A percentile compares a stretch with the other conserved stretches of the same genome.
phyloP scores from a whole-genome alignment of 1,284 basidiomycete species.

The Peniophora sp. region DNA sequence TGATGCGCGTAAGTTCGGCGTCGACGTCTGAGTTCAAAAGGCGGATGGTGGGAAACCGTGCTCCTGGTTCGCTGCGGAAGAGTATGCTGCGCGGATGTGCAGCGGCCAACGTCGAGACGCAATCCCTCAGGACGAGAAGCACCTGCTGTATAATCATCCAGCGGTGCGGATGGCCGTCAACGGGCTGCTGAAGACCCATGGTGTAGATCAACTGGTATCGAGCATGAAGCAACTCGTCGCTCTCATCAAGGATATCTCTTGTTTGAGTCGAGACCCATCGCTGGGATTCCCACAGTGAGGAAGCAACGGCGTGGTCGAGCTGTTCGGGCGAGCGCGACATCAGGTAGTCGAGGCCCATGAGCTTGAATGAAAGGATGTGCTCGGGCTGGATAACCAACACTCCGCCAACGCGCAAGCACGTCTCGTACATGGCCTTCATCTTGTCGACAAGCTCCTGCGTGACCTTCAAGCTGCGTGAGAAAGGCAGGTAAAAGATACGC shows the following conservation, averaged over 20 bases:
- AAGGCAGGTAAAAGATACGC: slow-evolving; percentile 41
- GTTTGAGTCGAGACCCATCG: slow-evolving; percentile 26
- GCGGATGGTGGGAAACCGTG: slow-evolving; percentile 10
- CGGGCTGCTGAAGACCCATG: slow-evolving; percentile 27
- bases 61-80: background rate
- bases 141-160: slow-evolving; percentile 38
- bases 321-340: background rate
- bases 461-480: slow-evolving; percentile 31
- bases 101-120: background rate
- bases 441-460: slow-evolving; percentile 11
- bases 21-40: slow-evolving; percentile 4
- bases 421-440: slow-evolving; percentile 23
- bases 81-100: slow-evolving; percentile 9
- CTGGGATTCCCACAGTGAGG: slow-evolving; percentile 16
- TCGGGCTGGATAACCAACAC: slow-evolving; percentile 44
- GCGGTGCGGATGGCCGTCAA: slow-evolving; percentile 38
- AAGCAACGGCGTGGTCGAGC: background rate
- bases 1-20: background rate
- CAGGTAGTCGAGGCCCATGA: slow-evolving; percentile 32
- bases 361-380: slow-evolving; percentile 41
- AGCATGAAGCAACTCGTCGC: slow-evolving; percentile 43
- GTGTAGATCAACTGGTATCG: slow-evolving; percentile 45
- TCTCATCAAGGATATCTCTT: slow-evolving; percentile 45
- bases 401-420: slow-evolving; percentile 31
- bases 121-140: slow-evolving; percentile 17